Base-by-base conservation (phyloP, 73 alveolate species). In the Paramecium sexaurelia region DNA sequence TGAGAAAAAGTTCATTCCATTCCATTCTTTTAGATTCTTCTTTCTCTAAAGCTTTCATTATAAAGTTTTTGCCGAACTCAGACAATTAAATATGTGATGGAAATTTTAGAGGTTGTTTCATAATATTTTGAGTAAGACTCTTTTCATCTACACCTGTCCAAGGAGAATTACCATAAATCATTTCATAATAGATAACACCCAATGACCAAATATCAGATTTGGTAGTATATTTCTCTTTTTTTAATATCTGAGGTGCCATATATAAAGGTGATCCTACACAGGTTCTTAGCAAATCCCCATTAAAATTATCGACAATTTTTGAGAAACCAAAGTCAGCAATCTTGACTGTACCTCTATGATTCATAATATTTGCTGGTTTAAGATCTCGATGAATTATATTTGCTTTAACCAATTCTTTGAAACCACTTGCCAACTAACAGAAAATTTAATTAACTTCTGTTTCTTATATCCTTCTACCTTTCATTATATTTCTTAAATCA, bases 261-360 rank as follows among this genome's bases (percentile, higher is more conserved):
- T 91, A 91, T 6, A 83, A 69, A 17, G 95, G 95, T 24, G 93
- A 43, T 5, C 95, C 95, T n/a, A 91, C 95, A 32, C 87, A 88
- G 1, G 85, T 82, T 8, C 83, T 68, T 40, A 68, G 26, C 24
- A 88, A 51, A 55, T 88, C 45, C 15, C 55, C 61, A 11, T 55
- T 56, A 56, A 56, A 56, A 22, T 61, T 61, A 40, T 88, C 94
- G 10, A 88, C 78, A 7, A 68, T 41, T 43, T 75, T 88, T 7
- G 94, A 87, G 39, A 88, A 88, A 7, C 94, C 94, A 68, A 88
- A 88, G 43, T 88, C 94, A 22, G 94, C 94, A 40, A 88, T 88
- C 36, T 88, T 88, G 27, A 68, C 78, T 24, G 55, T 69, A 7
- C 83, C 90, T 27, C 56, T 43, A 27, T 71, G 67, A 32, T 61